Base-by-base conservation (phyloP, 2,329 filamentous ascomycete genomes). In the Xylariaceae sp. region DNA sequence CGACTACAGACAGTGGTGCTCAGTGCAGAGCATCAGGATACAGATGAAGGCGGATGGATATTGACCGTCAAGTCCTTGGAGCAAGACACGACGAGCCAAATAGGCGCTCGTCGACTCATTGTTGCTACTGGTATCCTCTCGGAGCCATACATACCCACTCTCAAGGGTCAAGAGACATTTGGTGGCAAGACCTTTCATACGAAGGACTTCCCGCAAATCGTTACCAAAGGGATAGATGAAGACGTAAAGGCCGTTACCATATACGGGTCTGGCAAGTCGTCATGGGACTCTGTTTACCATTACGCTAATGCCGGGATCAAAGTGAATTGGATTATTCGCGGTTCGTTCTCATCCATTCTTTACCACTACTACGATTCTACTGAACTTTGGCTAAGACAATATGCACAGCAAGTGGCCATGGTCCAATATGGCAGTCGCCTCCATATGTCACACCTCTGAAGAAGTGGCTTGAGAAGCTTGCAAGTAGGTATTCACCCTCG, bases 101-200 rank as follows among this genome's bases (percentile, higher is more conserved):
- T 36, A 36, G 12, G 12, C 12, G 33, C 33, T 36, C 33, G 15
- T 36, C 33, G 33, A 4, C 66, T 87, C 44, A 74, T 87, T 35
- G 65, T 87, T 5, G 80, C 82, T 1, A 82, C 80, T 1, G 84
- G 84, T 2, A 66, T 83, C 19, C 81, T 80, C 0, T 84, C 79
- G 5, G 68, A 76, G 41, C 76, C 83, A 0, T 75, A 75, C 46
- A 66, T 84, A 18, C 81, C 82, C 0, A 56, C 61, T 0, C 74
- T 82, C 42, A 60, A 68, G 2, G 78, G 76, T 1, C 67, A 71
- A 14, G 73, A 76, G 7, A 61, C 50, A 2, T 86, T 85, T 53
- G 63, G 59, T 0, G 71, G 71, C 0, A 75, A 75, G 0, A 66
- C 85, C 33, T 75, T 85, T 55, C 83, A 86, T 61, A 74, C 75